A percentile compares a stretch with the other conserved stretches of the same genome.
phyloP scores from a whole-genome alignment of 805 yeast genomes.

The Kluyveromyces dobzhanskii region DNA sequence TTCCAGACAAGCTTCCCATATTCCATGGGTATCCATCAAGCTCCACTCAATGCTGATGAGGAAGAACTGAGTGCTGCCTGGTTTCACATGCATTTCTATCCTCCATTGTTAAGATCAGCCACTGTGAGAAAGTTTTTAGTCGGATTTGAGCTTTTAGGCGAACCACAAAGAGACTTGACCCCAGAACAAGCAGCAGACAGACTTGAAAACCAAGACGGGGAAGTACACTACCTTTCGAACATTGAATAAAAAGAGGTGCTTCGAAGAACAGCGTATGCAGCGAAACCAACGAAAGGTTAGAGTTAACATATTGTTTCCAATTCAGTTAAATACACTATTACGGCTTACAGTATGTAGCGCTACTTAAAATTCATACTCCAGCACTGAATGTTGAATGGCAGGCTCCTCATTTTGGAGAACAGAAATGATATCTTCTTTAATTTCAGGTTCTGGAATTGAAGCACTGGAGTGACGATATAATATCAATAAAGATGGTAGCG shows the following conservation, averaged over 20 bases:
- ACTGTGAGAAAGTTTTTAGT: conserved; percentile 69
- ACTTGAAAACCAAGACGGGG: conserved; percentile 37
- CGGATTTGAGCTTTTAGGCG: conserved; percentile 61
- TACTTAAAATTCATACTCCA: conserved; percentile 20
- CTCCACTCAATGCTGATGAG: conserved; percentile 44
- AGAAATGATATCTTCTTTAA: conserved; percentile 17
- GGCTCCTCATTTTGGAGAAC: conserved; percentile 19
- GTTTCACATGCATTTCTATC: conserved; percentile 72
- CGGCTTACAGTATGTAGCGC: too few relatives aligned
- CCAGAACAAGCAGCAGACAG: conserved; percentile 29
- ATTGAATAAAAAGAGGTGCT: not conserved
- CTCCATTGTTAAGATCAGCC: conserved; percentile 67
- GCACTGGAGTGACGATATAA: conserved; percentile 9
- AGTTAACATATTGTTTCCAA: too few relatives aligned
- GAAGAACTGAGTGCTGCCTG: conserved; percentile 40
- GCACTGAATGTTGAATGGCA: conserved; percentile 14
- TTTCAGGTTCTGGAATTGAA: conserved; percentile 1
- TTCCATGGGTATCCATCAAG: conserved; percentile 78
- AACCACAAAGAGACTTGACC: conserved; percentile 44
- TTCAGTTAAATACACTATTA: too few relatives aligned
- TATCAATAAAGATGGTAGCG: conserved; percentile 14
- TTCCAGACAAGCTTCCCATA: conserved; percentile 67
- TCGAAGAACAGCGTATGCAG: not conserved
- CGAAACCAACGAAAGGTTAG: too few relatives aligned
- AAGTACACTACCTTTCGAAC: conserved; percentile 33